Evolutionary conservation across 495 filamentous ascomycete genomes (phyloP).

Genomic region (Penicillium maclennaniae): DNA sequence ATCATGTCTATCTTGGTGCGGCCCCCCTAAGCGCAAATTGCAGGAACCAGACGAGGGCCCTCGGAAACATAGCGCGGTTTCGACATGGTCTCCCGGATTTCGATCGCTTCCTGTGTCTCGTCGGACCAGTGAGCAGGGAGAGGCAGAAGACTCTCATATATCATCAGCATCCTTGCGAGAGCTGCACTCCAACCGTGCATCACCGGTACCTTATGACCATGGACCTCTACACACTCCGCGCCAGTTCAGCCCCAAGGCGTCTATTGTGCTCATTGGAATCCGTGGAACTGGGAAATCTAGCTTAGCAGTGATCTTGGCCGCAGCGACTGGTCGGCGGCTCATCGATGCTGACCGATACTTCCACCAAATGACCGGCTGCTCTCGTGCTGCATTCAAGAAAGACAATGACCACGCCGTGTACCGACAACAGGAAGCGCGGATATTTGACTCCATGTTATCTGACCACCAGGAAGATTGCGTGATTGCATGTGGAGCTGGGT

Average conservation of each 20-base stretch:
- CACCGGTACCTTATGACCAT: conserved; percentile 31
- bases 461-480: conserved; percentile 61
- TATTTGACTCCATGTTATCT: conserved; percentile 61
- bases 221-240: conserved; percentile 26
- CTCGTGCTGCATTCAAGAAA: conserved; percentile 56
- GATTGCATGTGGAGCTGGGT: conserved; percentile 63
- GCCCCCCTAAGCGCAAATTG: conserved; percentile 38
- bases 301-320: conserved; percentile 72
- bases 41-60: conserved; percentile 26
- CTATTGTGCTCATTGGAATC: conserved; percentile 71
- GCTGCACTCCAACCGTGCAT: conserved; percentile 29
- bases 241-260: conserved; percentile 57
- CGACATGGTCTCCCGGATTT: not conserved
- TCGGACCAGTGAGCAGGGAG: conserved; percentile 21
- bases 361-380: conserved; percentile 60
- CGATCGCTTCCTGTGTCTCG: conserved; percentile 12
- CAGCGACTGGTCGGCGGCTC: conserved; percentile 62
- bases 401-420: conserved; percentile 58
- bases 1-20: conserved; percentile 42
- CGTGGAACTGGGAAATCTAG: conserved; percentile 75
- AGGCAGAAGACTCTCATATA: conserved; percentile 21
- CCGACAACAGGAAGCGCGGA: conserved; percentile 55
- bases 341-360: conserved; percentile 72
- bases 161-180: conserved; percentile 26
- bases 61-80: conserved; percentile 14